Base-by-base conservation (phyloP, 495 filamentous ascomycete genomes). In the Trichodelitschia bisporula region DNA sequence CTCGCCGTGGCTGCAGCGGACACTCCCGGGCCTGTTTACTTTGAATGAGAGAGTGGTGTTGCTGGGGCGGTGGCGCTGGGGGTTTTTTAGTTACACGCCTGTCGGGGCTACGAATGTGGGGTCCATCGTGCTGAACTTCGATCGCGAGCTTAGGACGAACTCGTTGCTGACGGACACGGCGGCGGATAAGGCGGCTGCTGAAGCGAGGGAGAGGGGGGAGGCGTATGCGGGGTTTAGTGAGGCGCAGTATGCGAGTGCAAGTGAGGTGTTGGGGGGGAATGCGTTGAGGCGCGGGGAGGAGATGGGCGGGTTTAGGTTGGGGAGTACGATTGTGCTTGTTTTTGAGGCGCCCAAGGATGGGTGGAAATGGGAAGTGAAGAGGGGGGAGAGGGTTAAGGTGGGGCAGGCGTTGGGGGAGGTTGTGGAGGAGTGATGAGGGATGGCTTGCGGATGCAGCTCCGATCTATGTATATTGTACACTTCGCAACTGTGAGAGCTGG, bases 51-150 rank as follows among this genome's bases (percentile, higher is more conserved):
- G 86, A 16, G 84, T 99, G 11, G 89, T 86, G 2, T 59, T 99
- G 2, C 58, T 99, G 1, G 86, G 86, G 11, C 66, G 82, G 18
- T 99, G 86, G 86, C 72, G 82, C 4, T 86, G 77, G 67, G 86
- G 86, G 9, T 93, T 99, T 63, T 95, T 95, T 57, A 77, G 72
- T 42, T 90, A 78, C 53, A 86, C 75, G 0, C 83, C 89, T 12
- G 84, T 99, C 18, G 86, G 86, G 36, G 86, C 86, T 9, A 99
- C 86, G n/a, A 99, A 99, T 44, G 86, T 99, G 28, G 86, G 86
- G 30, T 84, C 76, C 24, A 95, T 99, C 53, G 75, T 76, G 49
- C 69, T 99, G 54, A 91, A 99, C 54, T 99, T 99, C 47, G 86
- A 99, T 49, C 60, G 69, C 34, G 89, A 99, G 48, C 56, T 99